phyloP scores from a whole-genome alignment of 768 basidiomycete species.

The Russula virescens region DNA sequence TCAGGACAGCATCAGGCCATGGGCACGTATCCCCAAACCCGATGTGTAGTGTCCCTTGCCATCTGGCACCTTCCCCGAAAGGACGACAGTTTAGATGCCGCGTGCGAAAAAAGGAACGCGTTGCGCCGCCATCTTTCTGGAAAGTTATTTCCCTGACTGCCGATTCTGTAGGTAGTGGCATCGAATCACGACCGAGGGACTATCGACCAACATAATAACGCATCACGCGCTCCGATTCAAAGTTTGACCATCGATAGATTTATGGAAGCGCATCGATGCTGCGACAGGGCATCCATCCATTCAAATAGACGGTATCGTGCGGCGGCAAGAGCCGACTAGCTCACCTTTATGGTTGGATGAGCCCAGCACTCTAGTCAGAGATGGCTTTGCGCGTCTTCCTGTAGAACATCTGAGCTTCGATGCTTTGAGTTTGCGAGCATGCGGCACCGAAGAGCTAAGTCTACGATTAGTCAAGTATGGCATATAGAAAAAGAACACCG shows the following conservation, averaged over 20 bases:
- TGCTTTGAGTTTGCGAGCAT: neutral
- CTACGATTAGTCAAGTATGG: neutral
- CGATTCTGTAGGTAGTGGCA: neutral
- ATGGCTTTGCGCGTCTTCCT: neutral
- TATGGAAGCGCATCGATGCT: neutral
- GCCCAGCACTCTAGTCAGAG: neutral
- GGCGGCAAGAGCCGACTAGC: neutral
- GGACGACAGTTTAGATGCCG: neutral
- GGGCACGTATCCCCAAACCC: neutral
- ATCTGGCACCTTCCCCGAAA: neutral
- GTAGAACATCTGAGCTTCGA: neutral
- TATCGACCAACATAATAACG: neutral
- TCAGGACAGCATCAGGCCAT: neutral
- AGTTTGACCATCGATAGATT: neutral
- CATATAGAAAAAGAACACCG: neutral
- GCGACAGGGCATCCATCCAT: neutral
- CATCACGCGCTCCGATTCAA: neutral
- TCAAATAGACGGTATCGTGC: neutral
- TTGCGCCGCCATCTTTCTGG: neutral
- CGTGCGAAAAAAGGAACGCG: neutral
- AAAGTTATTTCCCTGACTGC: neutral
- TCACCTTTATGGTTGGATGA: neutral
- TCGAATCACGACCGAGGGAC: neutral
- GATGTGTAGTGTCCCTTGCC: neutral
- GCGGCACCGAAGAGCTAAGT: neutral